Percentiles rank a stretch among this genome's conserved stretches.
phyloP scores from a whole-genome alignment of 2,329 filamentous ascomycete species.

The Diaporthe sp. region DNA sequence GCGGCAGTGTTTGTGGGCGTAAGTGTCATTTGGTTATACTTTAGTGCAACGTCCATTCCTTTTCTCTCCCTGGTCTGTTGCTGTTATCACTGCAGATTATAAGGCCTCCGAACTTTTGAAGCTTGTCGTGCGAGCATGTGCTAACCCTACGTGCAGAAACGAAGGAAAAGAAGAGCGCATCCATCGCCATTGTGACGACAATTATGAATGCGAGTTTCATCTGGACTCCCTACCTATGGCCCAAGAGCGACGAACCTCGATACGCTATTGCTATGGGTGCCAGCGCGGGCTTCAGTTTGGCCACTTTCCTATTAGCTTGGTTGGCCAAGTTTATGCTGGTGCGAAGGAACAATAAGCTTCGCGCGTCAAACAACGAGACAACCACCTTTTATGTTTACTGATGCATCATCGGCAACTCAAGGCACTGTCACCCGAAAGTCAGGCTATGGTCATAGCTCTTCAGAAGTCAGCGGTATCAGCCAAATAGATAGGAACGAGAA shows the following conservation, averaged over 20 bases:
- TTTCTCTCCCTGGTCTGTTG: background rate
- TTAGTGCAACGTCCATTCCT: background rate
- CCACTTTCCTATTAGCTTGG: conserved; percentile 21
- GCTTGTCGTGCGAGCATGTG: background rate
- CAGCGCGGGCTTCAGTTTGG: conserved; percentile 32
- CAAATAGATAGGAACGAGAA: background rate
- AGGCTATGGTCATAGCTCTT: background rate
- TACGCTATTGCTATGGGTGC: conserved; percentile 33
- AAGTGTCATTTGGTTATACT: background rate
- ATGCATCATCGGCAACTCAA: background rate
- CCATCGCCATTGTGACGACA: conserved; percentile 31
- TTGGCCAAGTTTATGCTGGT: conserved; percentile 18
- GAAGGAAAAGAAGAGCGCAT: conserved; percentile 27
- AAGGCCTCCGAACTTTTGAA: no score
- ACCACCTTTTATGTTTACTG: conserved; percentile 24
- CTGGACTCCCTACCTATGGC: conserved; percentile 36
- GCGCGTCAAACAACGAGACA: conserved; percentile 22
- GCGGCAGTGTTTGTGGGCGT: conserved; percentile 34
- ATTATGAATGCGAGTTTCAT: conserved; percentile 34
- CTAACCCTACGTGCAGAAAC: conserved; percentile 2
- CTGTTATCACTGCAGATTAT: background rate
- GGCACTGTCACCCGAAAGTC: background rate
- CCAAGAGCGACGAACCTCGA: conserved; percentile 27
- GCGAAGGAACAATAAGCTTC: conserved; percentile 25
- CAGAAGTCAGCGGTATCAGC: background rate